These are phyloP conservation scores for Malassezia vespertilionis DNA, from an alignment of 1,284 basidiomycete genomes.

Conservation along the genomic window DNA sequence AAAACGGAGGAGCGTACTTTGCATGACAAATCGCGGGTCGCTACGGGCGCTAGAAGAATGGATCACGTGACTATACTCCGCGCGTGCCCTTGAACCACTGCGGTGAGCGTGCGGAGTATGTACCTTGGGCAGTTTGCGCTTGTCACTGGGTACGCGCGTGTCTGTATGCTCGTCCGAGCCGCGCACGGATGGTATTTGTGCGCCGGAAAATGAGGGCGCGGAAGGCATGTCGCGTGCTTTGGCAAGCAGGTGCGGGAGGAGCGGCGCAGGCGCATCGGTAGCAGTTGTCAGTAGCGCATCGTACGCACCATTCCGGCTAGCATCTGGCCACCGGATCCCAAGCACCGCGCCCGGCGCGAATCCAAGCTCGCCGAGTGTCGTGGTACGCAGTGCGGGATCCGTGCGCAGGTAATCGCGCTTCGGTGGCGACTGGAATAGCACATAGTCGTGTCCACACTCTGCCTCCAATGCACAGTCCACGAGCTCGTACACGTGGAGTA, in stretches of 20 bases:
- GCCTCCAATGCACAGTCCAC: conserved; percentile 63
- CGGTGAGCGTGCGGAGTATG: neutral
- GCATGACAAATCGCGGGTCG: conserved; percentile 10
- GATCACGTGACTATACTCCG: conserved; percentile 15
- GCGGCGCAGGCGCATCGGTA: conserved; percentile 18
- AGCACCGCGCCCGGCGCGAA: conserved; percentile 69
- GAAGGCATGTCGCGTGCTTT: conserved; percentile 17
- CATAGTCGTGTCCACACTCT: conserved; percentile 59
- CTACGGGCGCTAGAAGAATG: conserved; percentile 2
- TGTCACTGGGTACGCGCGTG: conserved; percentile 13
- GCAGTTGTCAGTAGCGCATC: neutral
- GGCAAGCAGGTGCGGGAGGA: conserved; percentile 13
- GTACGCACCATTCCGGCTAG: conserved; percentile 56
- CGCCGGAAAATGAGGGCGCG: conserved; percentile 7
- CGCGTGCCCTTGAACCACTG: conserved; percentile 19
- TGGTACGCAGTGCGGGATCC: conserved; percentile 60
- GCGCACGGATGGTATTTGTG: conserved; percentile 8
- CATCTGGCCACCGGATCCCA: conserved; percentile 63
- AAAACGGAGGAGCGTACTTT: neutral
- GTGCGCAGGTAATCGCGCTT: conserved; percentile 68
- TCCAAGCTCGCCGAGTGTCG: conserved; percentile 60
- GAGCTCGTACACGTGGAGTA: conserved; percentile 68
- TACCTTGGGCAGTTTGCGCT: conserved; percentile 17
- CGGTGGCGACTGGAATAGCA: conserved; percentile 67
- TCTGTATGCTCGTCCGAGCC: neutral